phyloP scores from a whole-genome alignment of 2,329 filamentous ascomycete species.

The Colletotrichum magnum region DNA sequence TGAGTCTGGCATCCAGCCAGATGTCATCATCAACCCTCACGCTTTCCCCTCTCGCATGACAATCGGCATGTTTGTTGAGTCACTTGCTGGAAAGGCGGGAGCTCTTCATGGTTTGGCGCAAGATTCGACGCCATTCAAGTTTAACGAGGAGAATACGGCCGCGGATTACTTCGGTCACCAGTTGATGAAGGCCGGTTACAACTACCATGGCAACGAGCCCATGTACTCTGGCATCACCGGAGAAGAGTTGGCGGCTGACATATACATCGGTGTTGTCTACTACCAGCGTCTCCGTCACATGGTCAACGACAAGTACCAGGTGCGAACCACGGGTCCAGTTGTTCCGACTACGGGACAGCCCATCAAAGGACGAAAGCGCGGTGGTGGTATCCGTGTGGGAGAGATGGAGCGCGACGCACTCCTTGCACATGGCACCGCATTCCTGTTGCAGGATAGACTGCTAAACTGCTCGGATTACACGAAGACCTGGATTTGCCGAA shows the following conservation, averaged over 20 bases:
- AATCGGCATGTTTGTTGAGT: slow-evolving; percentile 99
- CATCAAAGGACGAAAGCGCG: slow-evolving; percentile 96
- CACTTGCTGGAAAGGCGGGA: slow-evolving; percentile 93
- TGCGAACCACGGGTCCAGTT: slow-evolving; percentile 93
- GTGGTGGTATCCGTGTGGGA: slow-evolving; percentile 98
- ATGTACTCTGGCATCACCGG: slow-evolving; percentile 99
- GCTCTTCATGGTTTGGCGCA: slow-evolving; percentile 96
- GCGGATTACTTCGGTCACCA: slow-evolving; percentile 97
- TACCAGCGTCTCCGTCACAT: slow-evolving; percentile 99
- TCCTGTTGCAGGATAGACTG: slow-evolving; percentile 92
- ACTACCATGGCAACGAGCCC: slow-evolving; percentile 98
- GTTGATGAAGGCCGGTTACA: slow-evolving; percentile 94
- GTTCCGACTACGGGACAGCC: slow-evolving; percentile 93
- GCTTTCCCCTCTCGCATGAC: slow-evolving; percentile 99
- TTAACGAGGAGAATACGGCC: slow-evolving; percentile 92
- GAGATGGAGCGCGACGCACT: slow-evolving; percentile 99
- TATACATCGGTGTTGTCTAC: slow-evolving; percentile 97
- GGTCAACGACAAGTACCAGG: slow-evolving; percentile 99
- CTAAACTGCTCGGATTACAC: slow-evolving; percentile 98
- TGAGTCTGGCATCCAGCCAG: slow-evolving; percentile 95
- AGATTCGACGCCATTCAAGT: slow-evolving; percentile 95
- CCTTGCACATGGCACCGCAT: slow-evolving; percentile 94
- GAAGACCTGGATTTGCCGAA: slow-evolving; percentile 89
- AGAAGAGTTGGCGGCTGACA: slow-evolving; percentile 92
- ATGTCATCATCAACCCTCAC: slow-evolving; percentile 99